Evolutionary conservation across 2,329 filamentous ascomycete species (phyloP).

Genomic region (Fusarium equiseti): DNA sequence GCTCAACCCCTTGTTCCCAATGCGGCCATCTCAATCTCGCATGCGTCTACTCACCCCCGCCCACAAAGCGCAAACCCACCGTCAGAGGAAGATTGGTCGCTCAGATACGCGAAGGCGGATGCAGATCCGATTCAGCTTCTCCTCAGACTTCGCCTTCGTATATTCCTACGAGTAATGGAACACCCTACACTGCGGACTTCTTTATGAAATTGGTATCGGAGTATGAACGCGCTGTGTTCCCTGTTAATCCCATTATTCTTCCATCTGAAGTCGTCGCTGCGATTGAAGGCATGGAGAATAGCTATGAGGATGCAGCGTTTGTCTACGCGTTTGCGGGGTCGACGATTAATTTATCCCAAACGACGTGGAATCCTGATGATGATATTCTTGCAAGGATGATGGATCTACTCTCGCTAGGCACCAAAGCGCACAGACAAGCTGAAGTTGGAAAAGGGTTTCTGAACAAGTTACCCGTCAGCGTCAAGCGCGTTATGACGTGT

Average conservation of each 20-base stretch:
- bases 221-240: constrained; percentile 54
- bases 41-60: constrained; percentile 51
- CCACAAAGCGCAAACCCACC: constrained; percentile 52
- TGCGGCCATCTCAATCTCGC: constrained; percentile 53
- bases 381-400: constrained; percentile 50
- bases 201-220: constrained; percentile 51
- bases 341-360: constrained; percentile 53
- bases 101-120: constrained; percentile 49
- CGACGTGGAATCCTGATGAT: constrained; percentile 46
- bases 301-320: constrained; percentile 52
- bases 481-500: constrained; percentile 61
- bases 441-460: constrained; percentile 48
- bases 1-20: constrained; percentile 51
- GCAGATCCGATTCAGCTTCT: constrained; percentile 27
- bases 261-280: constrained; percentile 49
- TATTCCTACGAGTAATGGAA: constrained; percentile 15
- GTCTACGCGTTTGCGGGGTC: constrained; percentile 54
- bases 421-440: constrained; percentile 46
- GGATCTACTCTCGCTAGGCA: constrained; percentile 44
- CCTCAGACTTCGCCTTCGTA: constrained; percentile 10
- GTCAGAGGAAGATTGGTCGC: constrained; percentile 53
- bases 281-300: constrained; percentile 51
- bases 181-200: constrained; percentile 48
- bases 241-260: constrained; percentile 53
- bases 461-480: constrained; percentile 54